A percentile compares a stretch with the other conserved stretches of the same genome.
Conservation (phyloP, 2,329 filamentous ascomycete species). For the Graphilbum sp. region DNA sequence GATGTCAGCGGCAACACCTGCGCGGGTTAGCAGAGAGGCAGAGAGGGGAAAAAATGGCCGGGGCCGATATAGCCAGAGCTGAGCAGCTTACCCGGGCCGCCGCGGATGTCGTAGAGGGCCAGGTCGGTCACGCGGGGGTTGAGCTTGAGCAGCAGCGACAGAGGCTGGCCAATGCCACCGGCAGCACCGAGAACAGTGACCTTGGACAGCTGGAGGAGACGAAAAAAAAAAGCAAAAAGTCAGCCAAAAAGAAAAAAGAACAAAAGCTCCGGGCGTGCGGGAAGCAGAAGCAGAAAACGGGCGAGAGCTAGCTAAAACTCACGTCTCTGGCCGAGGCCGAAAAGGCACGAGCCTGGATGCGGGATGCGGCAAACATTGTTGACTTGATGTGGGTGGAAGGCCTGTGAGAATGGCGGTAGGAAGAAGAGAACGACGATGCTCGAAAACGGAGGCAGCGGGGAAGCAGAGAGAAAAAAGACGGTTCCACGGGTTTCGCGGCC, state of each 20-base stretch:
- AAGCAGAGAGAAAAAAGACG: slow-evolving; percentile 2
- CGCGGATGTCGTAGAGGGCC: slow-evolving; percentile 93
- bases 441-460: background rate
- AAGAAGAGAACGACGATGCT: background rate
- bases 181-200: slow-evolving; percentile 92
- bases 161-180: slow-evolving; percentile 95
- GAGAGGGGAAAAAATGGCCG: background rate
- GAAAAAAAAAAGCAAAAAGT: slow-evolving; percentile 8
- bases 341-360: slow-evolving; percentile 63
- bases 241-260: slow-evolving; percentile 5
- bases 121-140: slow-evolving; percentile 90
- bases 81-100: slow-evolving; percentile 61
- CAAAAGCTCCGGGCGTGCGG: too few relatives aligned
- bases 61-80: background rate
- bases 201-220: slow-evolving; percentile 65
- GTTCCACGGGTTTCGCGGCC: background rate
- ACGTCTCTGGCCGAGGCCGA: slow-evolving; percentile 66
- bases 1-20: slow-evolving; percentile 94
- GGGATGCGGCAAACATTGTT: slow-evolving; percentile 57
- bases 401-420: background rate
- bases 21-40: background rate
- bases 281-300: slow-evolving; percentile 4
- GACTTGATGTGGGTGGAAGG: too few relatives aligned
- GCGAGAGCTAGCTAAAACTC: slow-evolving; percentile 17
- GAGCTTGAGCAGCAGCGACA: slow-evolving; percentile 96